Conservation (phyloP, 2,329 filamentous ascomycete species). For the Fusarium oxysporum region DNA sequence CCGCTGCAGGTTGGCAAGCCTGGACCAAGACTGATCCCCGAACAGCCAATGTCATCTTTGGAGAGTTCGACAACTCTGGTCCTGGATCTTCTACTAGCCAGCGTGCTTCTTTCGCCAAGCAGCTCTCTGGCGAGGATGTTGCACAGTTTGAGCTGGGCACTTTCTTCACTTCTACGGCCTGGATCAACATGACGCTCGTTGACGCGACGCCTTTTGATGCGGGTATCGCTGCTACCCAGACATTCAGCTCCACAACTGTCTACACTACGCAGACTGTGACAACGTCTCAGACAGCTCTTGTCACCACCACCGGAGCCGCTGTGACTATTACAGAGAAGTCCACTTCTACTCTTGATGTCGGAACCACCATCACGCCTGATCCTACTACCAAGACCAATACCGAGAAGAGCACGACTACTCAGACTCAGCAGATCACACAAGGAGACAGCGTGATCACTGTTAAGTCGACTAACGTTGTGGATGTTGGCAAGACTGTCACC, state of each 20-base stretch:
- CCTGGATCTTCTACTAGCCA: slow-evolving; percentile 31
- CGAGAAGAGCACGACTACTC: slow-evolving; percentile 33
- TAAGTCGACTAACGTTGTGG: slow-evolving; percentile 43
- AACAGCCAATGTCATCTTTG: slow-evolving; percentile 36
- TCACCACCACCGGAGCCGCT: slow-evolving; percentile 23
- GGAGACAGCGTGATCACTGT: slow-evolving; percentile 43
- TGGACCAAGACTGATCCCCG: slow-evolving; percentile 40
- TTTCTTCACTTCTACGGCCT: slow-evolving; percentile 35
- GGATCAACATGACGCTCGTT: slow-evolving; percentile 41
- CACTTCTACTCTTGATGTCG: slow-evolving; percentile 30
- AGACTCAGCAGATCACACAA: slow-evolving; percentile 25
- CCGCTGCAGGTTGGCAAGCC: slow-evolving; percentile 33
- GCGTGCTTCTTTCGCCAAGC: slow-evolving; percentile 39
- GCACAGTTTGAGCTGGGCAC: slow-evolving; percentile 34
- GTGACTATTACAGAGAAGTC: slow-evolving; percentile 30
- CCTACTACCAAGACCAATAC: slow-evolving; percentile 28
- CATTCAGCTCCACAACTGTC: slow-evolving; percentile 24
- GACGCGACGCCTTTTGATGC: slow-evolving; percentile 37
- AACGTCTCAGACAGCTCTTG: slow-evolving; percentile 29
- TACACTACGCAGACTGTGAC: slow-evolving; percentile 35
- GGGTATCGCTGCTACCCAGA: slow-evolving; percentile 15
- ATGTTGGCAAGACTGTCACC: slow-evolving; percentile 50
- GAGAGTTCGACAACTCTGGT: slow-evolving; percentile 36
- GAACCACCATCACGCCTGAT: slow-evolving; percentile 37
- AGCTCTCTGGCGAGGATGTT: slow-evolving; percentile 1